Base-by-base conservation (phyloP, 78 protist species). In the Anaeramoeba flamelloides region DNA sequence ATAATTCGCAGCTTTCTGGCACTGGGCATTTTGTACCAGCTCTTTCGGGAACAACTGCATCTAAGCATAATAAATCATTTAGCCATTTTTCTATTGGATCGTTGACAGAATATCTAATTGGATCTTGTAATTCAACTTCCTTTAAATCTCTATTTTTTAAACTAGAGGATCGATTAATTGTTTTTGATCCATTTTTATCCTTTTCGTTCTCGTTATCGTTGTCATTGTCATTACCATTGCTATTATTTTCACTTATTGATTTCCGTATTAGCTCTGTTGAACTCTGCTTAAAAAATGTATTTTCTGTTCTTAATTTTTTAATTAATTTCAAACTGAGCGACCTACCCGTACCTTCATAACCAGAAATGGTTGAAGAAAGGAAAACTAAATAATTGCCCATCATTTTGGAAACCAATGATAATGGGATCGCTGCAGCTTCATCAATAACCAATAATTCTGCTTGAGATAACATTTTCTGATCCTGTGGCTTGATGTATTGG, bases 341-440 rank as follows among this genome's bases (percentile, higher is more conserved):
- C 37, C 99, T 88, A 38, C 99, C 99, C 0, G 99, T 98, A 69
- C 99, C 99, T 81, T 98, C 99, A 78, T 95, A 95, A 40, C 90
- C 92, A 79, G 78, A 74, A 41, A 89, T 65, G n/a, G 93, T 92
- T 2, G 92, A 88, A 36, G 94, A 85, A 82, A 97, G 41, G 86
- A 95, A 94, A 40, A 94, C 94, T 34, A 94, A 84, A 81, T 92
- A 91, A 12, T 89, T 90, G 2, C 97, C 97, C 3, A 94, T 36
- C 40, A 75, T 38, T 38, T 65, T 53, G 75, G 82, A 39, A 26
- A 96, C 99, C 31, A 84, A 77, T n/a, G 98, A 96, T 30, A 97
- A 88, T 0, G 99, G 99, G 38, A 96, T 93, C 79, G 99, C 99
- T 0, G 99, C 99, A 0, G 99, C 99, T 87, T 97, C 99, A 80